Evolutionary conservation across 371 early-diverging fungal genomes (phyloP).

Genomic region (Lichtheimia ramosa): DNA sequence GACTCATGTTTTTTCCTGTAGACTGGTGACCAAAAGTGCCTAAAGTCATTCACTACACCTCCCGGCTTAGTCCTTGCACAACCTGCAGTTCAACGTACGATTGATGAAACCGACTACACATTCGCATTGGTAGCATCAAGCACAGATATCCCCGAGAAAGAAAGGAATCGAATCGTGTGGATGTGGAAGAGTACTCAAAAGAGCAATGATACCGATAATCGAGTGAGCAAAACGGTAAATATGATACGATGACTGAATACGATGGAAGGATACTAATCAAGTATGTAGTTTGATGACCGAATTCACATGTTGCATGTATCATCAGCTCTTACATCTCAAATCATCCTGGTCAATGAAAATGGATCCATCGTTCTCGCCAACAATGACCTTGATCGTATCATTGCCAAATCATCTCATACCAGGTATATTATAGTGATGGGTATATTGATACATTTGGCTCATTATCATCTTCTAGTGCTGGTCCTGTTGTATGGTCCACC

Average conservation of each 20-base stretch:
- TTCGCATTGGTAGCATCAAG: conserved; percentile 59
- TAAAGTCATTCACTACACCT: conserved; percentile 59
- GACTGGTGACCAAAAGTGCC: conserved; percentile 61
- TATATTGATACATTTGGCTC: not conserved
- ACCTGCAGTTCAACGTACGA: conserved; percentile 47
- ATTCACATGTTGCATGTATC: conserved; percentile 55
- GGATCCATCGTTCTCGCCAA: conserved; percentile 53
- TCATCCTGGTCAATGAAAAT: conserved; percentile 49
- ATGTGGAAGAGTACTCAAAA: conserved; percentile 49
- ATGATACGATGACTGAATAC: not conserved
- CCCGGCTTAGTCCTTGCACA: conserved; percentile 55
- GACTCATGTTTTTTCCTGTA: conserved; percentile 14
- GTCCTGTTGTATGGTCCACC: conserved; percentile 47
- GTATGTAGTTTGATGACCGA: conserved; percentile 47
- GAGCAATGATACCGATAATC: conserved; percentile 19
- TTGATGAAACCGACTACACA: conserved; percentile 45
- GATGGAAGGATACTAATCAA: not conserved
- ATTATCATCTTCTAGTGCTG: conserved; percentile 6
- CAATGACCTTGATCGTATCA: conserved; percentile 52
- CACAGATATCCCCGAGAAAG: conserved; percentile 51
- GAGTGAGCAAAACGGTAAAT: conserved; percentile 32
- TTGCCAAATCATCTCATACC: conserved; percentile 27
- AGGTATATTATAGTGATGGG: conserved; percentile 13
- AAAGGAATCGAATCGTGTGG: conserved; percentile 56
- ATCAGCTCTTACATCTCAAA: conserved; percentile 44